Evolutionary conservation across 345 rosid species (phyloP), one percentile per base, ranked within the genome.

Genomic region (Raphanus raphanistrum): DNA sequence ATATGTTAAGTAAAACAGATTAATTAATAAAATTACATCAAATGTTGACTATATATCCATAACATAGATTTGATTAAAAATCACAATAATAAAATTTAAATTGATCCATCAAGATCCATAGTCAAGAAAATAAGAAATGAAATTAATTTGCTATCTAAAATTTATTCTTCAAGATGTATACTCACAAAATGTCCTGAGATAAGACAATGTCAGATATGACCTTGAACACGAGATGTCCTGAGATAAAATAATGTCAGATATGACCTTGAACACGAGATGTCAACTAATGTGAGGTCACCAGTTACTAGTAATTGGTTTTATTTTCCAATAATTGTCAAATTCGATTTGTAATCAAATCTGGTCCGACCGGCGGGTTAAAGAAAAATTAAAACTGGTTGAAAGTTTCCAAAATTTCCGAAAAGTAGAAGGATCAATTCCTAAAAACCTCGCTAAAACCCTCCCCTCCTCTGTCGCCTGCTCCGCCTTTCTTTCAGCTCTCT

Each of bases 1-100:
- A 21, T 21, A 21, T 21, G 21, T 21, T 21, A 21, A 21, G 21
- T 21, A 21, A 21, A 21, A 21, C 21, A 21, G 21, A 21, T 21
- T 21, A 21, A 21, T 21, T 21, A 21, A 21, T 21, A 21, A 21
- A 21, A 21, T 21, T 21, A 21, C 21, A 21, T 21, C 21, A 21
- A 21, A 21, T 21, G 21, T 21, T 28, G 26, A 9, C 10, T 3
- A 57, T 88, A 70, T 94, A 96, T 63, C 73, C 70, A 17, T 90
- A 69, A 38, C 92, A 94, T 74, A 6, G 35, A 32, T 32, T 32
- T 32, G 6, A 6, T 32, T 32, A 32, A 32, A 32, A 4, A 32
- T 32, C 7, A 28, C 3, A 28, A 28, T 28, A 32, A 32, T 32
- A 32, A 32, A 32, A 32, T 32, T 32, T 5, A 32, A 32, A 32